phyloP scores from a whole-genome alignment of 768 basidiomycete species.

The Arthromyces matolae region DNA sequence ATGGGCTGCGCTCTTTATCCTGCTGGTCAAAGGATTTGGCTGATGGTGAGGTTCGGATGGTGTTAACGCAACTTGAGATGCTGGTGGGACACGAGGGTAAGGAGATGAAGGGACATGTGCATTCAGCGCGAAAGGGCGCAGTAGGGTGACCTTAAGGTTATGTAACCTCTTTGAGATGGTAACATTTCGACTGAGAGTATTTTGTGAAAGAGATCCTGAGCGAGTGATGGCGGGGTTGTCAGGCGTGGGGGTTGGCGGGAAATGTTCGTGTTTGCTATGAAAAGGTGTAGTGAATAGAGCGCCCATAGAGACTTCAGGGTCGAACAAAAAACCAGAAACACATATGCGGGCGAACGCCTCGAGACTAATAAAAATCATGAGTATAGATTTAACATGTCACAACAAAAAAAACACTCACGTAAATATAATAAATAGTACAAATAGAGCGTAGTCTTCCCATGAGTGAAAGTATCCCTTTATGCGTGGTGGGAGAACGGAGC shows the following conservation, averaged over 20 bases:
- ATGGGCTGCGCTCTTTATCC: slow-evolving; percentile 29
- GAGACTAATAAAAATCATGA: too few species aligned
- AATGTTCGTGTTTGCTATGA: slow-evolving; percentile 27
- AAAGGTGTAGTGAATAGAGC: slow-evolving; percentile 42
- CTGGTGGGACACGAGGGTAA: slow-evolving; percentile 18
- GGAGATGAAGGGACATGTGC: slow-evolving; percentile 24
- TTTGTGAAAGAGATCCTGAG: slow-evolving; percentile 21
- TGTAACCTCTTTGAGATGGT: slow-evolving; percentile 45
- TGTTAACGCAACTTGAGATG: slow-evolving; percentile 26
- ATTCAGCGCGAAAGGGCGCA: slow-evolving; percentile 53
- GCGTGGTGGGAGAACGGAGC: slow-evolving; percentile 35
- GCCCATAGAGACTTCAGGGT: slow-evolving; percentile 66
- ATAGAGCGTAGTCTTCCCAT: slow-evolving; percentile 90
- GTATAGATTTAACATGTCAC: too few species aligned
- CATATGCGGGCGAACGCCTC: slow-evolving; percentile 88
- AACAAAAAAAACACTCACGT: slow-evolving; percentile 72
- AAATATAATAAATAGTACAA: slow-evolving; percentile 79
- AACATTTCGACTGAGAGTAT: slow-evolving; percentile 40
- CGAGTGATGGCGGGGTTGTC: slow-evolving; percentile 23
- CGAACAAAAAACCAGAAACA: slow-evolving; percentile 84
- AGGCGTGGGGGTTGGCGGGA: slow-evolving; percentile 24
- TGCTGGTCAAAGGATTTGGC: slow-evolving; percentile 30
- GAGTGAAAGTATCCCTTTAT: slow-evolving; percentile 73
- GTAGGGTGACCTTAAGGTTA: slow-evolving; percentile 41
- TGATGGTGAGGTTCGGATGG: slow-evolving; percentile 20